Evolutionary conservation across 176 grass and related monocot species (phyloP).

Genomic region (Hyparrhenia diplandra): DNA sequence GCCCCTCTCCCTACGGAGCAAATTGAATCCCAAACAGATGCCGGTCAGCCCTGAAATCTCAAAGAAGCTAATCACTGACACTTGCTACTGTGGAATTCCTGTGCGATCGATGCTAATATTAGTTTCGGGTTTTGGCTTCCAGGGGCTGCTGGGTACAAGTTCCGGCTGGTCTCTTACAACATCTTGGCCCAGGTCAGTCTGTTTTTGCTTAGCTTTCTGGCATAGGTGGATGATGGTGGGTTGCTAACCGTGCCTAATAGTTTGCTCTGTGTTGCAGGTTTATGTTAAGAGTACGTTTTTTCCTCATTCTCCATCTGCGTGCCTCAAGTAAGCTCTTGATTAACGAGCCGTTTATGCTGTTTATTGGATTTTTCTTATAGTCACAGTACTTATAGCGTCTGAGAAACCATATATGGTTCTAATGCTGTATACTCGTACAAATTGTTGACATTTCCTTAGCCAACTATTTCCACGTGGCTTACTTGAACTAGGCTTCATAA

Average conservation of each 20-base stretch:
- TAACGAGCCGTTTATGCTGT: not conserved
- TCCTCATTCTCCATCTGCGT: slow-evolving; percentile 73
- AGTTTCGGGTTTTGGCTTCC: not conserved
- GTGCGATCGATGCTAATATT: not conserved
- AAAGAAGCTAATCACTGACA: not conserved
- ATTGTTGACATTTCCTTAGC: not conserved
- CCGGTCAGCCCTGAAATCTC: slow-evolving; percentile 1
- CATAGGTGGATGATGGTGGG: not conserved
- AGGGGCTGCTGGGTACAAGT: slow-evolving; percentile 50
- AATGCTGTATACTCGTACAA: not conserved
- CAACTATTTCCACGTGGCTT: not conserved
- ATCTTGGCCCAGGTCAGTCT: slow-evolving; percentile 80
- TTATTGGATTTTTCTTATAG: not conserved
- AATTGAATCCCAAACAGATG: slow-evolving; percentile 33
- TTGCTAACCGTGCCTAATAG: not conserved
- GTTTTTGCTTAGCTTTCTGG: not conserved
- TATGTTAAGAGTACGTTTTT: slow-evolving; percentile 93
- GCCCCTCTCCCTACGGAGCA: slow-evolving; percentile 38
- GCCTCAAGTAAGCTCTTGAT: slow-evolving; percentile 76
- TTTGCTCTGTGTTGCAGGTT: slow-evolving; percentile 37
- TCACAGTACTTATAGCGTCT: not conserved
- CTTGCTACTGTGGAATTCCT: not conserved
- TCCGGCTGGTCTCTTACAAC: slow-evolving; percentile 87
- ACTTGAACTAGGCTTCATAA: not conserved
- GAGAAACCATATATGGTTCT: too few species aligned